Conservation (phyloP, 2,329 filamentous ascomycete species). For the Xylariaceae sp. region DNA sequence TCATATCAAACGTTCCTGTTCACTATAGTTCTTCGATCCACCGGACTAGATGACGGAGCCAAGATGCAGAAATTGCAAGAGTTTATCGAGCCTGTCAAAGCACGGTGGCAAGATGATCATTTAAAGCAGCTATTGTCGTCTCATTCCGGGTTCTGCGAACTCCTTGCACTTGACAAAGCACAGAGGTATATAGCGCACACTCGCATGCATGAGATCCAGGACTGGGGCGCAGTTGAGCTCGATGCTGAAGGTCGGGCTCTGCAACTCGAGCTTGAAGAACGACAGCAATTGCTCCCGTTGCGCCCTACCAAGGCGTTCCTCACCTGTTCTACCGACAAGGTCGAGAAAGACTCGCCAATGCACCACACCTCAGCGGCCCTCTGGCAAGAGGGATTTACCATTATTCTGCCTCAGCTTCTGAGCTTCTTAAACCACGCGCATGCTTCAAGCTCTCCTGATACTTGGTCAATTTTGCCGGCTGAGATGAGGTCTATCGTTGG, state of each 20-base stretch:
- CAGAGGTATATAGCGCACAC: slow-evolving; percentile 72
- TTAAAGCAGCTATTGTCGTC: slow-evolving; percentile 67
- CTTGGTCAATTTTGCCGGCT: slow-evolving; percentile 72
- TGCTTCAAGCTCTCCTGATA: slow-evolving; percentile 80
- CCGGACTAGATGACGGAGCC: slow-evolving; percentile 64
- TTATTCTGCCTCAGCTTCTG: slow-evolving; percentile 80
- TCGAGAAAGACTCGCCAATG: slow-evolving; percentile 67
- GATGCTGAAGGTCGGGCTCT: slow-evolving; percentile 75
- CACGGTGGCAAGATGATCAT: slow-evolving; percentile 70
- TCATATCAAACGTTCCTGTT: slow-evolving; percentile 89
- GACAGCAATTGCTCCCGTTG: slow-evolving; percentile 70
- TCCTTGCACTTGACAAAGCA: slow-evolving; percentile 75
- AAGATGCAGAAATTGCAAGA: slow-evolving; percentile 68
- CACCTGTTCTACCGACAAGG: slow-evolving; percentile 85
- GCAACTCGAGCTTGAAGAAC: slow-evolving; percentile 73
- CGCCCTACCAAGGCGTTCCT: slow-evolving; percentile 87
- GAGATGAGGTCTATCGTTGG: slow-evolving; percentile 76
- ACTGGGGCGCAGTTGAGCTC: slow-evolving; percentile 77
- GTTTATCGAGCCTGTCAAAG: slow-evolving; percentile 79
- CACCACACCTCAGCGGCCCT: slow-evolving; percentile 73
- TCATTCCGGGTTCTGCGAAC: slow-evolving; percentile 73
- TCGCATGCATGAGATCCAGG: slow-evolving; percentile 68
- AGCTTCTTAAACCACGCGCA: slow-evolving; percentile 86
- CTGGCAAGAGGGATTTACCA: slow-evolving; percentile 80
- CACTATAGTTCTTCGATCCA: slow-evolving; percentile 86